A percentile compares a stretch with the other conserved stretches of the same genome.
These are phyloP conservation scores for Leccinum aurantiacum DNA, from an alignment of 768 basidiomycete genomes.

Conservation along the genomic window DNA sequence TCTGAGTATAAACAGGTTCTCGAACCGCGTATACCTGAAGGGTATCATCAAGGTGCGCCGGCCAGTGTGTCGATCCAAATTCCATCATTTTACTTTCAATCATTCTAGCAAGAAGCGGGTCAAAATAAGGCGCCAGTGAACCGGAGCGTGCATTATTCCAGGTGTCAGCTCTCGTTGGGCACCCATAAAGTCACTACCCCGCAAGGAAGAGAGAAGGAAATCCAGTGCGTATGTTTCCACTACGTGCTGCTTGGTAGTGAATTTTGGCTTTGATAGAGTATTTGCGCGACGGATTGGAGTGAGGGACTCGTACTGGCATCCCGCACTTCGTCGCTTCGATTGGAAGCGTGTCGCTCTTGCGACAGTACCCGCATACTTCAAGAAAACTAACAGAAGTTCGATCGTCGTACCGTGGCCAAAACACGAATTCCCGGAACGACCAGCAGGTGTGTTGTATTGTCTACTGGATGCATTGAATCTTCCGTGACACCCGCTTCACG, in stretches of 20 bases:
- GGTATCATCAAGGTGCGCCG: slow-evolving; percentile 35
- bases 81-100: slow-evolving; percentile 1
- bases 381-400: slow-evolving; percentile 31
- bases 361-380: slow-evolving; percentile 57
- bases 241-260: background rate
- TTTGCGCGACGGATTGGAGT: slow-evolving; percentile 74
- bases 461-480: background rate
- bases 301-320: slow-evolving; percentile 59
- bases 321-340: slow-evolving; percentile 52
- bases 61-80: background rate
- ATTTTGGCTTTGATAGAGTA: slow-evolving; percentile 46
- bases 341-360: slow-evolving; percentile 74
- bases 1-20: slow-evolving; percentile 67
- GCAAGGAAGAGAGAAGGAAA: slow-evolving; percentile 35
- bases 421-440: slow-evolving; percentile 40
- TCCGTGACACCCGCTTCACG: slow-evolving; percentile 8
- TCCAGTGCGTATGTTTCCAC: slow-evolving; percentile 44
- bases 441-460: slow-evolving; percentile 23
- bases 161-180: slow-evolving; percentile 75
- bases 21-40: slow-evolving; percentile 64
- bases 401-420: slow-evolving; percentile 73
- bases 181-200: slow-evolving; percentile 44
- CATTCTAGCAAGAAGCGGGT: slow-evolving; percentile 18
- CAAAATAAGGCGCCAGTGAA: slow-evolving; percentile 27
- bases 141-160: slow-evolving; percentile 65